A percentile compares a stretch with the other conserved stretches of the same genome.
Evolutionary conservation across 768 basidiomycete species (phyloP).

Genomic region (Inosperma sp.): DNA sequence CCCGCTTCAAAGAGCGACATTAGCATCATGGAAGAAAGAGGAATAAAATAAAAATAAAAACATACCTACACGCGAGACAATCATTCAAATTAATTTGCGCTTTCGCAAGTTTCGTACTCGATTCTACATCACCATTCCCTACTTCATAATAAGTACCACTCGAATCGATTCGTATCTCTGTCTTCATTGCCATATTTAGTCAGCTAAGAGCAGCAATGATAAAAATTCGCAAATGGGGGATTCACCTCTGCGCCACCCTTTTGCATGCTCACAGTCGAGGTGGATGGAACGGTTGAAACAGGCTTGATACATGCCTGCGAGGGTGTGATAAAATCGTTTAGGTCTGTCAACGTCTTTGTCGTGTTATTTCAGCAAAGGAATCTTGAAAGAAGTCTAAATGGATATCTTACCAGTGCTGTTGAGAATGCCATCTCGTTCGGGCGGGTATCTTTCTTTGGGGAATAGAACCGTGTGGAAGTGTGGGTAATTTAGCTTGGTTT

Average conservation of each 20-base stretch:
- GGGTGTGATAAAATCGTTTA: conserved; percentile 96
- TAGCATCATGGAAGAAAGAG: background rate
- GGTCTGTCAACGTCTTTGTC: conserved; percentile 77
- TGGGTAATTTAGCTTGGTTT: no score
- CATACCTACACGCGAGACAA: conserved; percentile 95
- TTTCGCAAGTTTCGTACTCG: conserved; percentile 69
- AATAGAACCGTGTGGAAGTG: no score
- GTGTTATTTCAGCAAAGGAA: conserved; percentile 8
- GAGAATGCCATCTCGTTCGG: conserved; percentile 68
- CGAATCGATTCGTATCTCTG: conserved; percentile 87
- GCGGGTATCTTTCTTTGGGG: no score
- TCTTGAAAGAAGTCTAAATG: background rate
- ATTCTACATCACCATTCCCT: conserved; percentile 19
- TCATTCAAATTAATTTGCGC: conserved; percentile 97
- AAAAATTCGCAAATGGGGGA: no score
- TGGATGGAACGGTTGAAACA: no score
- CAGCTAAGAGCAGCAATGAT: no score
- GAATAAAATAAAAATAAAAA: conserved; percentile 11
- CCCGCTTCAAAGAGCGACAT: conserved; percentile 49
- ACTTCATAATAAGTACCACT: conserved; percentile 88
- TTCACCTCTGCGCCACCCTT: no score
- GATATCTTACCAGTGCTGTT: conserved; percentile 65
- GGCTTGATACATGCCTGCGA: conserved; percentile 98
- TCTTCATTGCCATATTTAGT: conserved; percentile 62
- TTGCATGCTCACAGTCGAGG: no score